Evolutionary conservation across 768 basidiomycete species (phyloP), one percentile per base, ranked within the genome.

Genomic region (Saitozyma sp.): DNA sequence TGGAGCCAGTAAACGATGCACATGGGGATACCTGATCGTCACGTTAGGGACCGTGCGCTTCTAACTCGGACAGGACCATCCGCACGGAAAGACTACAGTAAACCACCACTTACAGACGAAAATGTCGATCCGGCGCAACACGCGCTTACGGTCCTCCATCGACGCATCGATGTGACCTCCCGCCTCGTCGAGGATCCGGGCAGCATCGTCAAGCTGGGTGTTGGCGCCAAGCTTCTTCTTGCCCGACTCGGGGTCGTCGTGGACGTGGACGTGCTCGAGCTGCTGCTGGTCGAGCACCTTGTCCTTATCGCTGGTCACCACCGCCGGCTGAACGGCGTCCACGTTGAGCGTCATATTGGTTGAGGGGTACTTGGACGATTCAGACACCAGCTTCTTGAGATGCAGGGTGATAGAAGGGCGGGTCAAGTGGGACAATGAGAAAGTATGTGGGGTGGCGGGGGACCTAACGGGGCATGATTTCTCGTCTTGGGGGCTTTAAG

Each of bases 121-220:
- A 43, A 64, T 17, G 50, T 73, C 71, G 37, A 73, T 66, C 50
- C 54, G 63, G 39, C 71, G 38, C 48, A 68, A 40, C 8, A 70
- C 62, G 16, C 64, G 58, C 45, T 65, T 68, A 6, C 59, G 46
- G 48, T 70, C 64, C 19, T 58, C 54, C 7, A 57, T n/a, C 1
- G 64, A 53, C 42, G 66, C 67, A 19, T 65, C 63, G 48, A 69
- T 50, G 42, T 61, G 62, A 6, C 61, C 64, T 20, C 67, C 70
- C 10, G 60, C 56, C 39, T 64, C 64, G 2, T 13, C 58, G 13
- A 71, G 58, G 16, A 68, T 43, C 14, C 54, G 19, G 10, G 70
- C 67, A 11, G 70, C 70, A 51, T 68, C 70, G 60, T 71, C 70
- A 41, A 64, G n/a, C 54, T 67, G 65, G 16, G 59, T 59, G 50